Evolutionary conservation across 495 filamentous ascomycete genomes (phyloP).

Genomic region (Penicillium mononematosum): DNA sequence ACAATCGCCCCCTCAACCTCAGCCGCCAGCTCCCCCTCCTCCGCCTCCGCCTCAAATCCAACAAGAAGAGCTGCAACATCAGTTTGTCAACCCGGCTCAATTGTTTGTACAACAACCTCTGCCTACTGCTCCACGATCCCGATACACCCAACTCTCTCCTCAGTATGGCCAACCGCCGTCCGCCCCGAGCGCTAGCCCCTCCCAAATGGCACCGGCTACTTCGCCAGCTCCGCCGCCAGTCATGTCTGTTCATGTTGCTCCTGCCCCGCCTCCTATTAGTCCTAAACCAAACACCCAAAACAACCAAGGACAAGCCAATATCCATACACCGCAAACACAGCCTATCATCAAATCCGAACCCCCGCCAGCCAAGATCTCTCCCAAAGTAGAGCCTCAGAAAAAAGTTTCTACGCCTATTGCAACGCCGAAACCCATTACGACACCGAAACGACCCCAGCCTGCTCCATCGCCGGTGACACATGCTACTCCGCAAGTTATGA

Average conservation of each 20-base stretch:
- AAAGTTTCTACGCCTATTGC: constrained; percentile 13
- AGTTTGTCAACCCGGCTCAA: constrained; percentile 46
- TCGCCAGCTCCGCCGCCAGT: constrained; percentile 8
- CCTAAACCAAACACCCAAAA: constrained; percentile 1
- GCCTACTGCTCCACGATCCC: constrained; percentile 32
- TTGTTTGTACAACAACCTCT: constrained; percentile 40
- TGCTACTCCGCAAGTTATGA: constrained; percentile 36
- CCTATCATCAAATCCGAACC: constrained; percentile 16
- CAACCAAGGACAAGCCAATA: constrained; percentile 8
- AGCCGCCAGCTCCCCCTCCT: constrained; percentile 19
- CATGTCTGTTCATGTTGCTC: constrained; percentile 4
- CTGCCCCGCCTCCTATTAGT: constrained; percentile 6
- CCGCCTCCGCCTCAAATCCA: constrained; percentile 31
- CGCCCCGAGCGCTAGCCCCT: constrained; percentile 24
- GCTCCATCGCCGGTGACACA: constrained; percentile 24
- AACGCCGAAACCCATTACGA: constrained; percentile 10
- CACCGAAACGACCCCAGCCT: constrained; percentile 11
- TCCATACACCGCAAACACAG: constrained; percentile 10
- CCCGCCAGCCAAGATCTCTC: constrained; percentile 6
- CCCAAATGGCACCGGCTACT: constrained; percentile 21
- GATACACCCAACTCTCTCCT: constrained; percentile 23
- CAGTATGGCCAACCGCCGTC: constrained; percentile 33
- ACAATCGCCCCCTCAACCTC: constrained; percentile 23
- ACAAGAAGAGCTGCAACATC: constrained; percentile 35
- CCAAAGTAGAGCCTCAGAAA: constrained; percentile 13